Conservation (phyloP, 495 filamentous ascomycete genomes). For the Neurospora africana region DNA sequence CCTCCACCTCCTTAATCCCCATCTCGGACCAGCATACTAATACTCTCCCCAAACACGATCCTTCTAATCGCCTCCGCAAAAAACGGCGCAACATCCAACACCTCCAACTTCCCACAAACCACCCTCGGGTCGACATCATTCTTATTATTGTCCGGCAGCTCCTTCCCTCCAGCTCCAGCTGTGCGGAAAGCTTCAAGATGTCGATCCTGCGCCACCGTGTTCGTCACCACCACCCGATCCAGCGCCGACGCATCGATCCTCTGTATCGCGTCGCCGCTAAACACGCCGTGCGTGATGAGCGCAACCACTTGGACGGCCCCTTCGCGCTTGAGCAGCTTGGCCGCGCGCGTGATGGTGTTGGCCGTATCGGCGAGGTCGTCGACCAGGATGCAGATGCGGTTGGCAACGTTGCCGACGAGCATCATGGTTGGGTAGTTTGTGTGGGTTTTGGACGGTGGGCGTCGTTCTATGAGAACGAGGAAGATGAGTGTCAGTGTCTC, state of each 20-base stretch:
- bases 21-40: constrained; percentile 72
- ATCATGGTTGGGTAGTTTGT: constrained; percentile 97
- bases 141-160: not conserved
- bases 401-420: constrained; percentile 81
- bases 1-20: not conserved
- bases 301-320: constrained; percentile 83
- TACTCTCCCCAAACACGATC: constrained; percentile 96
- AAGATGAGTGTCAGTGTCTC: not conserved
- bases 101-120: constrained; percentile 45
- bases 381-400: constrained; percentile 75
- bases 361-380: constrained; percentile 94
- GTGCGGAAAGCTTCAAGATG: constrained; percentile 32
- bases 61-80: constrained; percentile 96
- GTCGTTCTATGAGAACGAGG: constrained; percentile 51
- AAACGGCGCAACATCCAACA: constrained; percentile 81
- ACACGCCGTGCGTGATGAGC: constrained; percentile 84
- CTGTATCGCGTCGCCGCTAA: constrained; percentile 89
- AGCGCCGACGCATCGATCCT: constrained; percentile 83
- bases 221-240: constrained; percentile 88
- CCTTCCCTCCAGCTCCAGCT: constrained; percentile 61
- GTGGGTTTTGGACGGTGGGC: constrained; percentile 76
- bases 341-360: constrained; percentile 92
- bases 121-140: not conserved
- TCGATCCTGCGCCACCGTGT: constrained; percentile 71
- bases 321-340: constrained; percentile 92